phyloP scores from a whole-genome alignment of 495 filamentous ascomycete genomes.

The Viridothelium virens region DNA sequence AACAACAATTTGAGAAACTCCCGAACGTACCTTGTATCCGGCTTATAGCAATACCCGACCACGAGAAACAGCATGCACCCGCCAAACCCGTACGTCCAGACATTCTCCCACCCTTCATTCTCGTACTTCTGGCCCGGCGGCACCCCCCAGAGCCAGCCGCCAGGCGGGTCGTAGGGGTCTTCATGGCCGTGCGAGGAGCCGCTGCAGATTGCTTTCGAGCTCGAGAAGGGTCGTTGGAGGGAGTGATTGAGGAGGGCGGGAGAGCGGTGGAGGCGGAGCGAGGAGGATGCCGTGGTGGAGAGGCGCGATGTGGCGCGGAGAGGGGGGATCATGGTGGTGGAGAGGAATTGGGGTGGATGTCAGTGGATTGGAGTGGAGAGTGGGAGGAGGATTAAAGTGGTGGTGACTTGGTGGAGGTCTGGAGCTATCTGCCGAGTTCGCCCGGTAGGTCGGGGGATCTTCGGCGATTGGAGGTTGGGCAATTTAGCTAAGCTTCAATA shows the following conservation, averaged over 20 bases:
- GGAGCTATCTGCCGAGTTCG: neutral
- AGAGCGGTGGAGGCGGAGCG: neutral
- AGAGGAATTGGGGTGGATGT: too few species aligned
- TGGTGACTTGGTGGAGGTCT: neutral
- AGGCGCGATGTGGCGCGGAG: neutral
- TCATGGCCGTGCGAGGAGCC: conserved; percentile 48
- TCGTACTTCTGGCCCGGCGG: conserved; percentile 88
- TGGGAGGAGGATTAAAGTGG: neutral
- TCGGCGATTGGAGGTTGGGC: neutral
- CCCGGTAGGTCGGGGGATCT: neutral
- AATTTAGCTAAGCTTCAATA: neutral
- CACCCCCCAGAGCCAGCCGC: conserved; percentile 83
- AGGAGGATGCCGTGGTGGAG: neutral
- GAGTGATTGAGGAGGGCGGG: neutral
- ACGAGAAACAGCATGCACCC: conserved; percentile 67
- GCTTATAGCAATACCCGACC: conserved; percentile 91
- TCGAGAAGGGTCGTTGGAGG: conserved; percentile 18
- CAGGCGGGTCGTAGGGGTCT: conserved; percentile 80
- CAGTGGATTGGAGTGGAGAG: conserved; percentile 4
- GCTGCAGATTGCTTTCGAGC: conserved; percentile 12
- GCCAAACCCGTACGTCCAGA: conserved; percentile 83
- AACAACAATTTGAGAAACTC: conserved; percentile 35
- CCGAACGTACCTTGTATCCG: conserved; percentile 76
- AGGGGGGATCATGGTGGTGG: neutral
- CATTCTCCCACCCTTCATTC: conserved; percentile 91